Evolutionary conservation across 176 grass and related monocot genomes (phyloP).

Genomic region (Musa acuminata): DNA sequence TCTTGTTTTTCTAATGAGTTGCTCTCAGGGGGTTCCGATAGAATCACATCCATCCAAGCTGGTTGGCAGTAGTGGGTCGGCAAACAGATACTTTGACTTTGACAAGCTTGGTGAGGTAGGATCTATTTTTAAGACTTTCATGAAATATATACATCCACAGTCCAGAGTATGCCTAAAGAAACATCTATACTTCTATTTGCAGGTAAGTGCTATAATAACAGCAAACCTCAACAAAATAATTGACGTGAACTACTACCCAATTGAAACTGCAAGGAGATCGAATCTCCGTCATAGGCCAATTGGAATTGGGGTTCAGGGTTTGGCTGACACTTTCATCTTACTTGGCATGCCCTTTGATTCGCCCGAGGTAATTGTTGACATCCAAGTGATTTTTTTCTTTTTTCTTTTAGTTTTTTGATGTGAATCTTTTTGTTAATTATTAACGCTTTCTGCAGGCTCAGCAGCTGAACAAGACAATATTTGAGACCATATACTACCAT

Average conservation of each 20-base stretch:
- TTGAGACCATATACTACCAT: conserved; percentile 85
- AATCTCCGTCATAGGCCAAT: conserved; percentile 83
- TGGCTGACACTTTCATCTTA: conserved; percentile 94
- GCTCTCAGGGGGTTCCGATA: conserved; percentile 58
- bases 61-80: conserved; percentile 64
- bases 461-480: conserved; percentile 80
- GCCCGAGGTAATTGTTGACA: conserved; percentile 42
- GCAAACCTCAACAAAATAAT: conserved; percentile 95
- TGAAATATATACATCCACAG: too few relatives aligned
- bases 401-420: conserved; percentile 3
- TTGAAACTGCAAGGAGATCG: conserved; percentile 81
- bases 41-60: conserved; percentile 96
- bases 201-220: conserved; percentile 68
- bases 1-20: conserved; percentile 5
- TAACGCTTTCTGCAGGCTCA: conserved; percentile 53
- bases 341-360: conserved; percentile 99
- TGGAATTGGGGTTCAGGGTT: conserved; percentile 84
- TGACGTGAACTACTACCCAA: conserved; percentile 79
- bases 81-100: conserved; percentile 96
- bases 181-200: conserved; percentile 23
- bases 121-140: neutral
- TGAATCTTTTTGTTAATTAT: conserved; percentile 15
- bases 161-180: neutral
- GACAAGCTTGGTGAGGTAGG: conserved; percentile 89
- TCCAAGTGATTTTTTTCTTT: neutral